Base-by-base conservation (phyloP, 169 alveolate species). In the Theileria annulata region DNA sequence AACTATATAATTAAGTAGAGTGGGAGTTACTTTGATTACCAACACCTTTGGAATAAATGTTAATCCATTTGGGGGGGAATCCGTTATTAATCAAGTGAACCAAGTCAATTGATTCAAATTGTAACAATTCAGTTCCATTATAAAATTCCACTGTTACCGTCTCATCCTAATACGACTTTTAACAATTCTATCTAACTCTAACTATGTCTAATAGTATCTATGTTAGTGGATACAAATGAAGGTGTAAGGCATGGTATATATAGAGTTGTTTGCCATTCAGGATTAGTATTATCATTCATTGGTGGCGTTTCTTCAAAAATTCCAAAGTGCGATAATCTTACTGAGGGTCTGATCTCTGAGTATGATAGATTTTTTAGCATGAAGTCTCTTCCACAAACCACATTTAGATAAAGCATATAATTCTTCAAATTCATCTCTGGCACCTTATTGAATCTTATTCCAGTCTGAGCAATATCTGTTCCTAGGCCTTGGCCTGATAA, bases 241-340 rank as follows among this genome's bases (percentile, higher is more conserved):
- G 96, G 96, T 2, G 93, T 75, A 23, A 89, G 60, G 48, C 94
- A 91, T 0, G 96, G 96, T 37, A 93, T 33, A 75, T 82, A 86
- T 23, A 93, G 79, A 10, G 93, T 85, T 21, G 94, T 48, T 66
- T 93, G 92, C 96, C 96, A 93, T 2, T 82, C 92, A 0, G 96
- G 96, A 51, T 93, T 89, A 0, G 95, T 91, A 31, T 79, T 93
- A 69, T 87, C 93, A 64, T 82, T 86, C 9, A 93, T 93, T 25
- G 88, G 86, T 21, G 79, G 88, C 0, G 96, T 93, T 31, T 88
- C 86, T 33, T 87, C 90, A 63, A 85, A 91, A 48, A 92, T 76
- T 12, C 94, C 92, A 60, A 92, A 92, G 71, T 91, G 95, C 19
- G 93, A 85, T 13, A 93, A 91, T 23, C 80, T 88, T n/a, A 93